Evolutionary conservation across 1,284 basidiomycete species (phyloP).

Genomic region (Microbotryum scabiosae): DNA sequence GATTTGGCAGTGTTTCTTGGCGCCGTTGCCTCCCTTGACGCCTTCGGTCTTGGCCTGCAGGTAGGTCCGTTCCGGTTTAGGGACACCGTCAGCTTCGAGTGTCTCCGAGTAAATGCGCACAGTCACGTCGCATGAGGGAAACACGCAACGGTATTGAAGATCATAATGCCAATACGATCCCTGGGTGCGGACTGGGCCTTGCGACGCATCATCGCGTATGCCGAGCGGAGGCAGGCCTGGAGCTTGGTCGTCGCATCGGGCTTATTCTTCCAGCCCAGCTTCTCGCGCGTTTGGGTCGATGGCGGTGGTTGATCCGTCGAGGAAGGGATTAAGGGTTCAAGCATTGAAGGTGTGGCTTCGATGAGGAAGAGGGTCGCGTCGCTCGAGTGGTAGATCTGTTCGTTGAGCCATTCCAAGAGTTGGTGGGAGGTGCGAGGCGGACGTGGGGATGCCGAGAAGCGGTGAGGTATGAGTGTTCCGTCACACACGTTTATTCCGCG

Average conservation of each 20-base stretch:
- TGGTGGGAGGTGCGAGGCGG: not conserved
- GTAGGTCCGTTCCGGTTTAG: not conserved
- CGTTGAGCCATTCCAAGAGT: not conserved
- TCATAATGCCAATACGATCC: conserved; percentile 56
- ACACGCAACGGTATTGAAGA: conserved; percentile 78
- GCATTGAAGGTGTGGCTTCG: conserved; percentile 86
- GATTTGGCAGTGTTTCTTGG: conserved; percentile 58
- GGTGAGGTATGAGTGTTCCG: not conserved
- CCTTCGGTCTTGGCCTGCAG: conserved; percentile 42
- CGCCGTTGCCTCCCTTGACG: conserved; percentile 54
- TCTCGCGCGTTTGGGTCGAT: not conserved
- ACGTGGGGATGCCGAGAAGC: not conserved
- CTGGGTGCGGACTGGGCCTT: conserved; percentile 31
- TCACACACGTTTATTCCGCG: no score
- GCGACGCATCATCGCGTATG: conserved; percentile 29
- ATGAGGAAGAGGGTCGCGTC: conserved; percentile 88
- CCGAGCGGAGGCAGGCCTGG: conserved; percentile 23
- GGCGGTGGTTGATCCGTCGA: not conserved
- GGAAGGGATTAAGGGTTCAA: conserved; percentile 48
- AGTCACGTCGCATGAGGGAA: no score
- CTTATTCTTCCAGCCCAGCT: conserved; percentile 9
- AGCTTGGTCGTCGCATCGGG: conserved; percentile 22
- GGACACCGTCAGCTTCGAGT: not conserved
- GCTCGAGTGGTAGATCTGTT: conserved; percentile 55
- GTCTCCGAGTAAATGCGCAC: no score